Base-by-base conservation (phyloP, 805 yeast genomes). In the Hanseniaspora hatyaiensis region DNA sequence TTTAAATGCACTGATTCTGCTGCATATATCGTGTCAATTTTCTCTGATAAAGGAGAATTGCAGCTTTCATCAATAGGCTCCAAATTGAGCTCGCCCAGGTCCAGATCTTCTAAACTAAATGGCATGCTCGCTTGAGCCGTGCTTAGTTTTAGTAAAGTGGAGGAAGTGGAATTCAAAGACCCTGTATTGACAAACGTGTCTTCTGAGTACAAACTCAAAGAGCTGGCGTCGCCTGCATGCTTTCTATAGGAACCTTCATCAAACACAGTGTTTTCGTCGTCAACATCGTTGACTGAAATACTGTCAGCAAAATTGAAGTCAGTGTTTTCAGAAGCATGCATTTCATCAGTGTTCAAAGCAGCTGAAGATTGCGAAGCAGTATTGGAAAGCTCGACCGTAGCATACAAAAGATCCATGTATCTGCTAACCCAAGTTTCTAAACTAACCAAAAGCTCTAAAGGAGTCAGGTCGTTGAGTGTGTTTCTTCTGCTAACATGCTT, bases 51-150 rank as follows among this genome's bases (percentile, higher is more conserved):
- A 2, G 47, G 47, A 2, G 47, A 34, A 22, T 22, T 42, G 24
- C 40, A 42, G 9, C 47, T 41, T n/a, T 41, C 46, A 24, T 41
- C 38, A 16, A 41, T 18, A n/a, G n/a, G n/a, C n/a, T n/a, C n/a
- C n/a, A n/a, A n/a, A n/a, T n/a, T n/a, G n/a, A n/a, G n/a, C 8
- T 26, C 38, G 3, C 13, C 26, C 3, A 22, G 15, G n/a, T 42
- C 40, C 11, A 42, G 9, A 18, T 30, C 26, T 11, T 29, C 31
- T n/a, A 34, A 19, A 13, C 12, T 26, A 9, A 37, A 26, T 3
- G 32, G 40, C 1, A 37, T 37, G 6, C 12, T 26, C 12, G 26
- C 6, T 15, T 24, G 40, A 6, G 40, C 30, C 12, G 40, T 26
- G 15, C 15, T 37, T 11, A 15, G 11, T 6, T 23, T 36, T 8